A percentile compares a stretch with the other conserved stretches of the same genome.
Evolutionary conservation across 257 asterid genomes (phyloP).

Genomic region (Nicotiana benthamiana): DNA sequence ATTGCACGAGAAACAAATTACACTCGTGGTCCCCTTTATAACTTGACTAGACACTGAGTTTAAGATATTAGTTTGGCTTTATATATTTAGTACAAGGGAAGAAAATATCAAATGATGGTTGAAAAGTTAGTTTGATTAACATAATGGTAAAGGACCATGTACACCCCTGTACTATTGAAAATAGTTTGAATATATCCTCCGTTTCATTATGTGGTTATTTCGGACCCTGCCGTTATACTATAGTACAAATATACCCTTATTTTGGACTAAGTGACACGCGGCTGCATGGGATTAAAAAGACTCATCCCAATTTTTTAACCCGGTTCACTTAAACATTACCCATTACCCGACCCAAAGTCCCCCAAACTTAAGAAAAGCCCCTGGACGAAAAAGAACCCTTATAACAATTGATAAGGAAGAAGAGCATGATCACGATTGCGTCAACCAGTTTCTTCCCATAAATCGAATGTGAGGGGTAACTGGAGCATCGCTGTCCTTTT

Average conservation of each 20-base stretch:
- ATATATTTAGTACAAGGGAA: neutral
- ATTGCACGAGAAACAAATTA: neutral
- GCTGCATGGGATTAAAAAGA: too few relatives aligned
- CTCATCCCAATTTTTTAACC: too few relatives aligned
- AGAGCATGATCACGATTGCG: neutral
- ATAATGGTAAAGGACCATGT: too few relatives aligned
- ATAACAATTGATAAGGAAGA: neutral
- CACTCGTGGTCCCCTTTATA: neutral
- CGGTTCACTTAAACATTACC: too few relatives aligned
- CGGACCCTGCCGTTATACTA: too few relatives aligned
- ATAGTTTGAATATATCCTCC: too few relatives aligned
- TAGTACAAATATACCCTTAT: too few relatives aligned
- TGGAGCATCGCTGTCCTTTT: neutral
- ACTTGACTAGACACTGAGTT: neutral
- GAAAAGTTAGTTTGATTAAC: neutral
- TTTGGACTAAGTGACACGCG: too few relatives aligned
- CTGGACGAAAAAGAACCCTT: neutral
- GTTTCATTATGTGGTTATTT: too few relatives aligned
- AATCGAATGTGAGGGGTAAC: neutral
- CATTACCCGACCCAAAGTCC: too few relatives aligned
- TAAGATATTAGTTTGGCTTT: neutral
- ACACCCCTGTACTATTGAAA: too few relatives aligned
- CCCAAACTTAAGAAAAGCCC: too few relatives aligned
- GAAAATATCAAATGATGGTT: neutral
- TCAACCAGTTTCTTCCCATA: neutral